Base-by-base conservation (phyloP, 1,284 basidiomycete species). In the Ganoderma leucocontextum region DNA sequence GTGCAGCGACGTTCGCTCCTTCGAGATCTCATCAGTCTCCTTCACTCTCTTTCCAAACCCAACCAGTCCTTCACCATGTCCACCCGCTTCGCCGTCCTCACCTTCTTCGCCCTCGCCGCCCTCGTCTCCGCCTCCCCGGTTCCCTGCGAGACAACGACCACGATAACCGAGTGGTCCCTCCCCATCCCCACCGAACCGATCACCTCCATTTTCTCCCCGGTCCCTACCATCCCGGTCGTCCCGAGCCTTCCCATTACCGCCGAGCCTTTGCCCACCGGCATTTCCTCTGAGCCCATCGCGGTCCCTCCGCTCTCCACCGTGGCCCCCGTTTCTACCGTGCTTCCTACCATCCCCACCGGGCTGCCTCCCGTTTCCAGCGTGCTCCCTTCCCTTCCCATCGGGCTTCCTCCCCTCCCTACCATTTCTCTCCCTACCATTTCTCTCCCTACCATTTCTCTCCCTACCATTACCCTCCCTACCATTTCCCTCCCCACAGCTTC, bases 111-210 rank as follows among this genome's bases (percentile, higher is more conserved):
- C 22, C 29, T 36, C 38, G 38, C 38, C n/a, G 19, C 41, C n/a
- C 17, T 42, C 29, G 42, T 22, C 41, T 36, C 55, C 33, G 25
- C 39, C 15, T 59, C 63, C 25, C 41, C 60, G 2, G 29, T 61
- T 35, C 29, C 60, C 39, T 57, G 59, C 59, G 47, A 29, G 33
- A n/a, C 19, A 49, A 55, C 29, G 36, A 39, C 42, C 60, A 41
- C 25, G 12, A 10, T 44, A 41, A 44, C 22, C 19, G 35, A 8
- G 6, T 41, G 35, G 33, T 17, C 60, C 25, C 2, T 33, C 22
- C 47, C 47, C 22, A 19, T 5, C 22, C 9, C 12, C 22, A 22
- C 47, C 15, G 41, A 12, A 17, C 41, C 41, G 15, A 17, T 15
- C 41, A 17, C 12, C 41, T 17, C 12, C 15, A 19, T 42, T 42